These are phyloP conservation scores for Stenocarpella maydis DNA, from an alignment of 2,329 filamentous ascomycete species.

Conservation along the genomic window DNA sequence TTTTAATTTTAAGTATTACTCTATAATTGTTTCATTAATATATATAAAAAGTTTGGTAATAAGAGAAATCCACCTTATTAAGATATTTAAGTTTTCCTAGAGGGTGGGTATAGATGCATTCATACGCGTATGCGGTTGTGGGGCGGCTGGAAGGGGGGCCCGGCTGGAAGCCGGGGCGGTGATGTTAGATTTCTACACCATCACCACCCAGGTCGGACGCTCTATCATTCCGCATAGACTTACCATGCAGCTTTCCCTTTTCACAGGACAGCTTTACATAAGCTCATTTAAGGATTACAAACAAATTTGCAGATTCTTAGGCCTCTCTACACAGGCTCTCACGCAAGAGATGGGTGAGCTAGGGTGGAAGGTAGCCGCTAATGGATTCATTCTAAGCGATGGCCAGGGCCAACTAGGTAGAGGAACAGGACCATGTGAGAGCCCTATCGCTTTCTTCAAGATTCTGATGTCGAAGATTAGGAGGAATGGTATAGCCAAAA, in stretches of 20 bases:
- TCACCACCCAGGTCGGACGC: slow-evolving; percentile 41
- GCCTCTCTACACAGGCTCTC: slow-evolving; percentile 49
- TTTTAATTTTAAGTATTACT: too few species aligned
- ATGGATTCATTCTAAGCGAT: slow-evolving; percentile 46
- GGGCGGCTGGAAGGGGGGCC: too few species aligned
- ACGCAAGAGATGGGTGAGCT: slow-evolving; percentile 29
- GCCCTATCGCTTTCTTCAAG: slow-evolving; percentile 50
- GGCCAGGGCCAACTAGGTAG: slow-evolving; percentile 36
- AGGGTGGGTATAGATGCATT: too few species aligned
- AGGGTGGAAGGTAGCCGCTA: slow-evolving; percentile 36
- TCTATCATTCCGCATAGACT: slow-evolving; percentile 33
- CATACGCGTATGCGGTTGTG: too few species aligned
- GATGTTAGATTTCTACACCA: slow-evolving; percentile 53
- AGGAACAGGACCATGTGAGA: slow-evolving; percentile 38
- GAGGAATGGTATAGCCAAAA: slow-evolving; percentile 49
- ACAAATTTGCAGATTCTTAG: slow-evolving; percentile 59
- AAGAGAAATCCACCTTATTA: too few species aligned
- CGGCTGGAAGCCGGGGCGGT: too few species aligned
- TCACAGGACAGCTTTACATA: slow-evolving; percentile 74
- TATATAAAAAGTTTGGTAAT: too few species aligned
- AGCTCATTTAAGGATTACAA: slow-evolving; percentile 61
- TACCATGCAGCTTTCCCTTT: slow-evolving; percentile 61
- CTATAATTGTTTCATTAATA: too few species aligned
- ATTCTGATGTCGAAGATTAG: slow-evolving; percentile 48
- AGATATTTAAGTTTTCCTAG: too few species aligned